phyloP scores from a whole-genome alignment of 2,329 filamentous ascomycete genomes.

The Colletotrichum spaethianum region DNA sequence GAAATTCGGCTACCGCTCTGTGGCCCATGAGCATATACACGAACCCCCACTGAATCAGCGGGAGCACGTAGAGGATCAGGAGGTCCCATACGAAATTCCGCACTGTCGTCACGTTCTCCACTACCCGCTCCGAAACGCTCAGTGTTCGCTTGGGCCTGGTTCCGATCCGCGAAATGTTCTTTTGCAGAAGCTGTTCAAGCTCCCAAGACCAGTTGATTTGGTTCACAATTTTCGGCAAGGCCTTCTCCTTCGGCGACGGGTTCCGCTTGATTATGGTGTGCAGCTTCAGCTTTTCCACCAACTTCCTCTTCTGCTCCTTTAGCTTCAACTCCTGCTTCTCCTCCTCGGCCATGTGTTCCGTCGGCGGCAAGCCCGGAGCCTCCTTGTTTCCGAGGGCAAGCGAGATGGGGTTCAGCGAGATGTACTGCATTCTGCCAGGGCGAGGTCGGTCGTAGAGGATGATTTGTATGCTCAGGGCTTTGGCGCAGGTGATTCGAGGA shows the following conservation, averaged over 20 bases:
- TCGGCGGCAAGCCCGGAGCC: constrained; percentile 47
- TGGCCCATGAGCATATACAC: constrained; percentile 85
- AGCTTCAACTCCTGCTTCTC: constrained; percentile 72
- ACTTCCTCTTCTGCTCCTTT: constrained; percentile 72
- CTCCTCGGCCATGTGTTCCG: constrained; percentile 77
- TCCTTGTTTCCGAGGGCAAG: constrained; percentile 85
- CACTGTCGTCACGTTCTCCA: constrained; percentile 90
- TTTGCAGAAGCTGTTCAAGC: constrained; percentile 86
- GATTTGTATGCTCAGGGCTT: constrained; percentile 83
- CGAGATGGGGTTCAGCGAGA: constrained; percentile 90
- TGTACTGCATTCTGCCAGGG: constrained; percentile 94
- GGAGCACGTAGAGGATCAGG: constrained; percentile 82
- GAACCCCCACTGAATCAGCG: constrained; percentile 80
- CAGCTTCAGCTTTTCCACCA: constrained; percentile 89
- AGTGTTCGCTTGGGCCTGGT: constrained; percentile 85
- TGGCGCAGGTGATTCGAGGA: constrained; percentile 82
- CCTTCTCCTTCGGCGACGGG: constrained; percentile 85
- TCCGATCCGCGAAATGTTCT: constrained; percentile 89
- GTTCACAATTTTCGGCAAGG: constrained; percentile 85
- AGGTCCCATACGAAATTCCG: constrained; percentile 84
- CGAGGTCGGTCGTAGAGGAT: constrained; percentile 90
- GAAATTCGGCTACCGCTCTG: constrained; percentile 83
- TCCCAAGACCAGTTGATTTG: constrained; percentile 98
- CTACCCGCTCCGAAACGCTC: constrained; percentile 94
- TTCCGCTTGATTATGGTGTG: constrained; percentile 87